Conservation (phyloP, 345 rosid species). For the Rhodomyrtus tomentosa region DNA sequence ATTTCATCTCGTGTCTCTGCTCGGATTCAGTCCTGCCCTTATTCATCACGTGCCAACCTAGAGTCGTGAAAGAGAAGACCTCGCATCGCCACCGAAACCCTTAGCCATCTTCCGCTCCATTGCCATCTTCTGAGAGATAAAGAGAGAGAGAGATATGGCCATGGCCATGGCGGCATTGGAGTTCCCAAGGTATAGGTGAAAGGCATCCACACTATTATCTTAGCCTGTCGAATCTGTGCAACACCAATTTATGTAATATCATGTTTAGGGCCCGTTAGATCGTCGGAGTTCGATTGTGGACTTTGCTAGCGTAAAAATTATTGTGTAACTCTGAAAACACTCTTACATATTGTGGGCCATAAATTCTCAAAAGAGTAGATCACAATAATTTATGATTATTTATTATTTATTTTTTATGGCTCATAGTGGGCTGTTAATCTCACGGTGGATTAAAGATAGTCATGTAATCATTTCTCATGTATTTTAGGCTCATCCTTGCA, state of each 20-base stretch:
- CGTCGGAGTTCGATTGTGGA: no score
- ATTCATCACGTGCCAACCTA: rapidly evolving
- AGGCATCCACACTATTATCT: neutral
- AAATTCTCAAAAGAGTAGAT: no score
- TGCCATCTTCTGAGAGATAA: neutral
- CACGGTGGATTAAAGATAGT: no score
- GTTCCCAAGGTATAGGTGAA: neutral
- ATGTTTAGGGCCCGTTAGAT: no score
- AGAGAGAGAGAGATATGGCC: neutral
- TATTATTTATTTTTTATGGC: no score
- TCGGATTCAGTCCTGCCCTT: neutral
- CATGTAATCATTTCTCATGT: no score
- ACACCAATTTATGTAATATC: neutral
- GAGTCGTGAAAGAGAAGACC: neutral
- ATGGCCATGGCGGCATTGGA: neutral
- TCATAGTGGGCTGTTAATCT: no score
- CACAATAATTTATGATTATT: no score
- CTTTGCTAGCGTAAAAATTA: no score
- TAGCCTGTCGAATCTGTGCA: neutral
- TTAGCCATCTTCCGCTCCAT: neutral
- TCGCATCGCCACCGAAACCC: rapidly evolving
- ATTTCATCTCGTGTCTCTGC: neutral
- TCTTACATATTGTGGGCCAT: no score
- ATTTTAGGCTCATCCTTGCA: neutral
- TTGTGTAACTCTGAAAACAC: no score